A percentile compares a stretch with the other conserved stretches of the same genome.
These are phyloP conservation scores for Trichoderma atrobrunneum DNA, from an alignment of 2,329 filamentous ascomycete genomes.

Conservation along the genomic window DNA sequence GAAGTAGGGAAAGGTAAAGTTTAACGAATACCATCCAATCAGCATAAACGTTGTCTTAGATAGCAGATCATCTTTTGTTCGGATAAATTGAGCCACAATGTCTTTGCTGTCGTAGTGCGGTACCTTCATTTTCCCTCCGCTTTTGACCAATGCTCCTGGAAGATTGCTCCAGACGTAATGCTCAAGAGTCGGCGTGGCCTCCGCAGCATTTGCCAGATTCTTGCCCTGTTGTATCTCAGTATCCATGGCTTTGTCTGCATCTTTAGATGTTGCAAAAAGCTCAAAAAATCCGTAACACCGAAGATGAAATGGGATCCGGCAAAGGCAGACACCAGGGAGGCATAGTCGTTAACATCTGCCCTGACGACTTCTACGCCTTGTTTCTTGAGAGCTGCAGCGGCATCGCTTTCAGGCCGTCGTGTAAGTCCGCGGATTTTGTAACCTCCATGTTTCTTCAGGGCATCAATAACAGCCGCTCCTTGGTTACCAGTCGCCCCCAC, in stretches of 20 bases:
- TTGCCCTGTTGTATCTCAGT: background rate
- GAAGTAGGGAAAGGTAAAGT: background rate
- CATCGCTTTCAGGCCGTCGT: background rate
- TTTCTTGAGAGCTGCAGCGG: background rate
- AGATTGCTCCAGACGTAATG: constrained; percentile 1
- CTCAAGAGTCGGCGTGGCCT: background rate
- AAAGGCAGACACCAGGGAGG: background rate
- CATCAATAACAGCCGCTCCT: background rate
- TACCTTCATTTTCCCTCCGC: background rate
- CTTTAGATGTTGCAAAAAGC: background rate
- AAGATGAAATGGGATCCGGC: background rate
- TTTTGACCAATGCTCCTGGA: background rate
- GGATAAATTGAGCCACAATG: background rate
- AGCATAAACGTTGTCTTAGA: background rate
- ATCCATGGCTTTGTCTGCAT: background rate
- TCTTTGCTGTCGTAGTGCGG: background rate
- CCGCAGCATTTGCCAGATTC: background rate
- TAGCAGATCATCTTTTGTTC: background rate
- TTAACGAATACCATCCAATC: background rate
- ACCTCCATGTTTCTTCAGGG: background rate
- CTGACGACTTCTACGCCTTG: background rate
- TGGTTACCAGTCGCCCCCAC: background rate
- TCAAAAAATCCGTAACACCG: background rate
- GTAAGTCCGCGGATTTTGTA: background rate
- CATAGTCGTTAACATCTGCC: background rate